Evolutionary conservation across 176 grass and related monocot species (phyloP).

Genomic region (Ensete glaucum): DNA sequence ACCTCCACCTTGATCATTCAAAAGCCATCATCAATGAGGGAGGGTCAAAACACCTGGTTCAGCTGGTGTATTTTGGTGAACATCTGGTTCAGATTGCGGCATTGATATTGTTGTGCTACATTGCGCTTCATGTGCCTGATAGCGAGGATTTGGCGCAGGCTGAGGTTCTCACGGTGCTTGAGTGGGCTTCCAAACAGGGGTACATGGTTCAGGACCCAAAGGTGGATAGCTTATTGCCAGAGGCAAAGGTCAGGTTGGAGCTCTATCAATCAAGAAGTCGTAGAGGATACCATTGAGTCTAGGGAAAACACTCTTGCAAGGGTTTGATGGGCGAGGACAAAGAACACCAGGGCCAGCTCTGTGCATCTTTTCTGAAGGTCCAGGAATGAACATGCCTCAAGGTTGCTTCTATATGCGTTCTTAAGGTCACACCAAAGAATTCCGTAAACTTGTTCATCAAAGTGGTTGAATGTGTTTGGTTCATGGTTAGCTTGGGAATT

Average conservation of each 20-base stretch:
- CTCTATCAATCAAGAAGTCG: conserved; percentile 79
- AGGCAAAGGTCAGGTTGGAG: conserved; percentile 83
- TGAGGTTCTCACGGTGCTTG: conserved; percentile 72
- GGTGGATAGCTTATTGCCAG: conserved; percentile 64
- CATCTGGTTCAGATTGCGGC: conserved; percentile 72
- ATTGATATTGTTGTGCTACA: conserved; percentile 68
- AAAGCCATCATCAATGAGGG: conserved; percentile 72
- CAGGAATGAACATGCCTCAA: too few relatives aligned
- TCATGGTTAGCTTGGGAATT: too few relatives aligned
- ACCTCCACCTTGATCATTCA: conserved; percentile 75
- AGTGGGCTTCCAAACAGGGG: conserved; percentile 83
- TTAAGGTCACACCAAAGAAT: too few relatives aligned
- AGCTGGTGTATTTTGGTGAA: conserved; percentile 88
- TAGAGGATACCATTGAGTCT: conserved; percentile 52
- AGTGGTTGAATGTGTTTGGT: too few relatives aligned
- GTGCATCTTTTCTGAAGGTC: too few relatives aligned
- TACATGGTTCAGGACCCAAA: conserved; percentile 70
- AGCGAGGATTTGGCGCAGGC: conserved; percentile 84
- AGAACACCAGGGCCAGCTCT: too few relatives aligned
- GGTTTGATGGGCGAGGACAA: too few relatives aligned
- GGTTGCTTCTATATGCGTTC: too few relatives aligned
- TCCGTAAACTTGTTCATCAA: too few relatives aligned
- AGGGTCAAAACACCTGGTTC: conserved; percentile 79
- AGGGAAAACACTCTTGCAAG: too few relatives aligned
- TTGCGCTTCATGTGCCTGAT: conserved; percentile 75